Evolutionary conservation across 495 filamentous ascomycete genomes (phyloP), one percentile per base, ranked within the genome.

Genomic region (Aspergillus biplanus): DNA sequence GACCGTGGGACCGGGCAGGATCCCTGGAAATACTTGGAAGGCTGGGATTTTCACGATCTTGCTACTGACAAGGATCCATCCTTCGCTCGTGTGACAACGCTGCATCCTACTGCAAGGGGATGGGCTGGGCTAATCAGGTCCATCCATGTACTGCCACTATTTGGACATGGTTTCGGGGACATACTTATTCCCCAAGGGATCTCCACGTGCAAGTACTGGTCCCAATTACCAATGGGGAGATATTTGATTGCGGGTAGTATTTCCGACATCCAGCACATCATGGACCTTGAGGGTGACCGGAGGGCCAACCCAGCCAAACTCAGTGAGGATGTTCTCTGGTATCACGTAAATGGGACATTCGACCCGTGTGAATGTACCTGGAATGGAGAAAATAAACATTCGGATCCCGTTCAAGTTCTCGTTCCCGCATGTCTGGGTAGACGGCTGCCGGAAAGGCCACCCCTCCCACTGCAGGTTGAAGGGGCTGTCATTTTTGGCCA

Each of bases 21-120:
- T n/a, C 32, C 65, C 31, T 63, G 71, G 15, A 61, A 55, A n/a
- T 50, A 73, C 21, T 62, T 76, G 1, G 72, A 76, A 61, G 72
- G 73, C 7, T 76, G 66, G 64, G 71, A 75, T 34, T 77, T 75
- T 56, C 65, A 58, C 21, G 71, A 78, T 39, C 32, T 77, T 6
- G 71, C 67, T 1, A 61, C 50, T 0, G 53, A 62, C 34, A n/a
- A 50, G 9, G 67, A 72, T 54, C 73, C 63, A 6, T 7, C 71
- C 15, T 54, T 47, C 34, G 71, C 73, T 6, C 62, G 71, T 4
- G 65, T 70, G 7, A 59, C 66, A 7, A 67, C 52, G 0, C 58
- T 77, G 0, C 6, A 61, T 27, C 2, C 64, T 37, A 42, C 39
- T 18, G 71, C 70, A 2, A 49, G 56, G 18, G 69, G 59, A 1